phyloP scores from a whole-genome alignment of 2,329 filamentous ascomycete species.

The Tolypocladium ovalisporum region DNA sequence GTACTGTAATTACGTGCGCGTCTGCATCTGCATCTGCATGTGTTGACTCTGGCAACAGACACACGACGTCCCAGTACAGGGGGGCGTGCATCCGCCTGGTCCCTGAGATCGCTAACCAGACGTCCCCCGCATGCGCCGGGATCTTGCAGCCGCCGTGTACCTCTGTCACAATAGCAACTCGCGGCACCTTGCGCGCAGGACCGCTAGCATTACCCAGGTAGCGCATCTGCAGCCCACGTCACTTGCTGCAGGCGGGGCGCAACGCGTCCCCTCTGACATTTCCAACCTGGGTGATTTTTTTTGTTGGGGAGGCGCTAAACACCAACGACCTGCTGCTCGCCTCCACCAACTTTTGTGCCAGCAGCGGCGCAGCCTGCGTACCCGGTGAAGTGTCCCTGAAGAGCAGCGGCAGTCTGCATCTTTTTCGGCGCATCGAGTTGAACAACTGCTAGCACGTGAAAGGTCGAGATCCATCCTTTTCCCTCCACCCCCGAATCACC shows the following conservation, averaged over 20 bases:
- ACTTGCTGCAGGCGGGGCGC: not conserved
- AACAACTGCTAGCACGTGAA: not conserved
- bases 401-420: not conserved
- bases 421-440: not conserved
- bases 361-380: no score
- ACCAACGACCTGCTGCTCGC: not conserved
- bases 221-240: not conserved
- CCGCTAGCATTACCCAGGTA: not conserved
- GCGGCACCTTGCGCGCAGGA: fast-evolving
- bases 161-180: not conserved
- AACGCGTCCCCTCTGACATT: not conserved
- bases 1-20: no score
- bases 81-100: not conserved
- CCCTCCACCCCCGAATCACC: not conserved
- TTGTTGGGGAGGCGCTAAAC: slow-evolving; percentile 3
- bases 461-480: not conserved
- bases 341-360: not conserved
- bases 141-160: not conserved
- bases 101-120: not conserved
- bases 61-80: not conserved
- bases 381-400: no score
- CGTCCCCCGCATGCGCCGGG: not conserved
- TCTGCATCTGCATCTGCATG: not conserved
- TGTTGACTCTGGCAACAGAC: not conserved
- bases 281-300: not conserved